phyloP scores from a whole-genome alignment of 768 basidiomycete genomes.

The Galerina sulciceps region DNA sequence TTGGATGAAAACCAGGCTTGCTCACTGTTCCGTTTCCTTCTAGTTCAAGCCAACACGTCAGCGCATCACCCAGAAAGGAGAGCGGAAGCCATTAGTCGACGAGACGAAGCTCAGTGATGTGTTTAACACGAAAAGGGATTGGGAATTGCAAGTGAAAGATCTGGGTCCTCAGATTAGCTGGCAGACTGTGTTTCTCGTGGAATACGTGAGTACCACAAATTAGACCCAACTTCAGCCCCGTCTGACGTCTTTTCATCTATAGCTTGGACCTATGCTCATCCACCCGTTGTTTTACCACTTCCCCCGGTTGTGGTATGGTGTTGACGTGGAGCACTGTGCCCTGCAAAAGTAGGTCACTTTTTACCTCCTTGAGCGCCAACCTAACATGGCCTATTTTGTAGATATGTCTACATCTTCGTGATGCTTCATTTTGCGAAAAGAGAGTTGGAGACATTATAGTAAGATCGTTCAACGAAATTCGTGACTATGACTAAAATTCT shows the following conservation, averaged over 20 bases:
- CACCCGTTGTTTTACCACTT: conserved; percentile 85
- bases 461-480: conserved; percentile 26
- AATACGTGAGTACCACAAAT: conserved; percentile 76
- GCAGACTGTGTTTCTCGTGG: conserved; percentile 86
- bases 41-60: conserved; percentile 80
- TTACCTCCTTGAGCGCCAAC: neutral
- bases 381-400: conserved; percentile 12
- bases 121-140: conserved; percentile 52
- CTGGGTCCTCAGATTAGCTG: conserved; percentile 90
- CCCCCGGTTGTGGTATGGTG: conserved; percentile 71
- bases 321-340: conserved; percentile 69
- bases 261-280: conserved; percentile 88
- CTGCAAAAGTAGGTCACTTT: conserved; percentile 66
- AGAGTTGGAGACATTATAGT: conserved; percentile 92
- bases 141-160: conserved; percentile 83
- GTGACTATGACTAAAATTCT: neutral
- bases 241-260: conserved; percentile 3
- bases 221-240: neutral
- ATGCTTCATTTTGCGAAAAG: conserved; percentile 91
- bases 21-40: neutral
- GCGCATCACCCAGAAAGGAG: conserved; percentile 67
- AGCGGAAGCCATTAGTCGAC: conserved; percentile 65
- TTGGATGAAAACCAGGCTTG: too few species aligned
- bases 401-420: conserved; percentile 75
- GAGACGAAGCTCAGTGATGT: conserved; percentile 60